phyloP scores from a whole-genome alignment of 208 protist species.

The Novymonas esmeraldas region DNA sequence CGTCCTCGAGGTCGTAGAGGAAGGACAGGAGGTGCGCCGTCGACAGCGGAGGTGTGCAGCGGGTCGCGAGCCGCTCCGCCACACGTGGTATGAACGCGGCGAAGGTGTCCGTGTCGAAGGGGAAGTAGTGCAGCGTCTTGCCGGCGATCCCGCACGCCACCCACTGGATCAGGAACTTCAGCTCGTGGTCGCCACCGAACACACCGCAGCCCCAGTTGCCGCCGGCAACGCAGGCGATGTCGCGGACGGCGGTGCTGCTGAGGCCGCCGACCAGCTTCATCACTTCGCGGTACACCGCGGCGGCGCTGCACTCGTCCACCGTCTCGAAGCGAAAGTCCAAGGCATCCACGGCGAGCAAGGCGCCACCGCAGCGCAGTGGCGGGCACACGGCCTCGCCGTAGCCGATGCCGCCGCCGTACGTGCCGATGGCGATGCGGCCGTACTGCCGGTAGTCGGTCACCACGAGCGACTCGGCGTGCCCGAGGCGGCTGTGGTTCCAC shows the following conservation, averaged over 20 bases:
- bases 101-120: conserved; percentile 32
- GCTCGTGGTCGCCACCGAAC: conserved; percentile 67
- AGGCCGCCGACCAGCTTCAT: conserved; percentile 33
- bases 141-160: conserved; percentile 40
- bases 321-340: conserved; percentile 31
- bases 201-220: conserved; percentile 88
- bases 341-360: conserved; percentile 36
- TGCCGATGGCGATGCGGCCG: conserved; percentile 24
- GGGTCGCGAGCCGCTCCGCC: neutral
- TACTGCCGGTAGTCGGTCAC: conserved; percentile 38
- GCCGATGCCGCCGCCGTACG: conserved; percentile 43
- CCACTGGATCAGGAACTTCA: conserved; percentile 74
- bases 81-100: neutral
- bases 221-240: conserved; percentile 28
- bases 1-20: conserved; percentile 19
- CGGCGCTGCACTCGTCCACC: conserved; percentile 14
- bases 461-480: conserved; percentile 47
- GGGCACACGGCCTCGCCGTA: conserved; percentile 22
- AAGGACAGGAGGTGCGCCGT: conserved; percentile 1
- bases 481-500: conserved; percentile 42
- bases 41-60: conserved; percentile 11
- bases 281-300: conserved; percentile 21
- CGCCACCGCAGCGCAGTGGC: conserved; percentile 11
- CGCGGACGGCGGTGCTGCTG: neutral
- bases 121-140: conserved; percentile 45